phyloP scores from a whole-genome alignment of 1,284 basidiomycete genomes.

The Mycocalia duriaeana region DNA sequence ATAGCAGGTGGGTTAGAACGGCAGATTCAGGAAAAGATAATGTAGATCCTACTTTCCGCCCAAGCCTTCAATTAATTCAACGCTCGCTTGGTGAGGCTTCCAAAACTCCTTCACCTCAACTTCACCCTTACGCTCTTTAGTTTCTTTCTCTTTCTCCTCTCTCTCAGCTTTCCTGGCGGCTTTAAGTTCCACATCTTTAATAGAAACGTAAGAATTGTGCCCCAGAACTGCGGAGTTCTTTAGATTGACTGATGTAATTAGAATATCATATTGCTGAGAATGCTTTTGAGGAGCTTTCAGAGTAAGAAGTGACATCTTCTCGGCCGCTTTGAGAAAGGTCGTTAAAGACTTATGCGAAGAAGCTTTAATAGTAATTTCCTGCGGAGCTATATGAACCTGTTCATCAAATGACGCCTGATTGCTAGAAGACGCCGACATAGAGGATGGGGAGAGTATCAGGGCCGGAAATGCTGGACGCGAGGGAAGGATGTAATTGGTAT shows the following conservation, averaged over 20 bases:
- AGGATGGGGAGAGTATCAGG: slow-evolving; percentile 30
- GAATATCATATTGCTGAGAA: slow-evolving; percentile 54
- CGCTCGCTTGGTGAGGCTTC: slow-evolving; percentile 62
- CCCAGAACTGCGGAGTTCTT: slow-evolving; percentile 53
- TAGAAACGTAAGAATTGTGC: slow-evolving; percentile 52
- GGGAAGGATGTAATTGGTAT: slow-evolving; percentile 74
- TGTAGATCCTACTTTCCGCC: slow-evolving; percentile 60
- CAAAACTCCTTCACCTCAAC: slow-evolving; percentile 64
- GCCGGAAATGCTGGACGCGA: slow-evolving; percentile 60
- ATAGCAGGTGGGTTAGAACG: too few relatives aligned
- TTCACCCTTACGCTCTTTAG: slow-evolving; percentile 40
- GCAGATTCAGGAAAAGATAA: too few relatives aligned
- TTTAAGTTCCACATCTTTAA: slow-evolving; percentile 58
- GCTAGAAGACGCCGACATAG: slow-evolving; percentile 34
- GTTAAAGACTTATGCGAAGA: slow-evolving; percentile 78
- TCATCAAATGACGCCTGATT: too few relatives aligned
- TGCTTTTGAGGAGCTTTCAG: slow-evolving; percentile 60
- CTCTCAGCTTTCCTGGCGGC: slow-evolving; percentile 48
- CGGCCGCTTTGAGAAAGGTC: slow-evolving; percentile 69
- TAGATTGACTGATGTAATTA: slow-evolving; percentile 59
- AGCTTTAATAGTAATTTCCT: slow-evolving; percentile 54
- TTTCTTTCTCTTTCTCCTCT: slow-evolving; percentile 42
- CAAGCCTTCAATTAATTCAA: slow-evolving; percentile 59
- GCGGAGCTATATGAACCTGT: slow-evolving; percentile 23
- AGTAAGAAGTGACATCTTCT: slow-evolving; percentile 68